phyloP scores from a whole-genome alignment of 768 basidiomycete species.

The Phanerochaete sordida region DNA sequence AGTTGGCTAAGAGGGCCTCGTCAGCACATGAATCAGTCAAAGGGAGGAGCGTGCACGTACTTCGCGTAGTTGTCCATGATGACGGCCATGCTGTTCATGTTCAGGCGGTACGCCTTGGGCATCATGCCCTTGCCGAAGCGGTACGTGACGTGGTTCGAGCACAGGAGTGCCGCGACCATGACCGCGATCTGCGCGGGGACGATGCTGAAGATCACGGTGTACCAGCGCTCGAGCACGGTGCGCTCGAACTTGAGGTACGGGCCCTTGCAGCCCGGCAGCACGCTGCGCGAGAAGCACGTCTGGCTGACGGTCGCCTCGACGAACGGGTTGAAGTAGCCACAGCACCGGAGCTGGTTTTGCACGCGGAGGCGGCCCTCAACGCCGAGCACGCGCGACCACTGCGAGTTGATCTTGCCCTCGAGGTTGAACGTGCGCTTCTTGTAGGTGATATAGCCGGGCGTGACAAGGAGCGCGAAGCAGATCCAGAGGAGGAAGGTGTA shows the following conservation, averaged over 20 bases:
- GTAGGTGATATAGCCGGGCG: conserved; percentile 78
- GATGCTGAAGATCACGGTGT: conserved; percentile 57
- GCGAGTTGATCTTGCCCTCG: conserved; percentile 74
- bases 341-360: conserved; percentile 75
- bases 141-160: conserved; percentile 83
- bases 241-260: conserved; percentile 58
- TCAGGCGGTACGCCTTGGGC: conserved; percentile 78
- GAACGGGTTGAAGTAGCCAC: conserved; percentile 78
- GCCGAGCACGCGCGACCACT: conserved; percentile 68
- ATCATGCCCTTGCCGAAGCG: conserved; percentile 88
- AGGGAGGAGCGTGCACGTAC: conserved; percentile 32
- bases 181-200: conserved; percentile 65
- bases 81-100: conserved; percentile 69
- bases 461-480: conserved; percentile 64
- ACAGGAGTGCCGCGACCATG: conserved; percentile 63
- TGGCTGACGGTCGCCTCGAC: conserved; percentile 74
- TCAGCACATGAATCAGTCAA: neutral
- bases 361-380: conserved; percentile 58
- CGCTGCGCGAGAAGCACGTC: conserved; percentile 70
- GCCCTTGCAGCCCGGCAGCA: conserved; percentile 72
- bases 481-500: conserved; percentile 74
- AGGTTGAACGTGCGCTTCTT: conserved; percentile 73
- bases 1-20: conserved; percentile 48
- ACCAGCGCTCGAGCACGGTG: conserved; percentile 57
- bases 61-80: conserved; percentile 85